Percentiles rank a stretch among this genome's conserved stretches.
Evolutionary conservation across 495 filamentous ascomycete species (phyloP).

Genomic region (Penicillium lividum): DNA sequence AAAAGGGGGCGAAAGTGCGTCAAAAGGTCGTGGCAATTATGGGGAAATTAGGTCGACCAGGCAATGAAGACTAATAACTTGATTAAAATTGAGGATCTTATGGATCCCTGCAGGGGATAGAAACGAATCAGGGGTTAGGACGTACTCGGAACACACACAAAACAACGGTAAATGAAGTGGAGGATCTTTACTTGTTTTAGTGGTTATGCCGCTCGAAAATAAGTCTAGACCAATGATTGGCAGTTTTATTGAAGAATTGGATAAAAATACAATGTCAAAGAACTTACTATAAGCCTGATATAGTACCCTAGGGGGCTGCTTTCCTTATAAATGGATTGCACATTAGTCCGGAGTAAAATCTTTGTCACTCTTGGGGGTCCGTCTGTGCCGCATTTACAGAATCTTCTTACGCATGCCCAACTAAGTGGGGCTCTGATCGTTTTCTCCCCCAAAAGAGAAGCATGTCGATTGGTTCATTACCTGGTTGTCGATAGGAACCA

Average conservation of each 20-base stretch:
- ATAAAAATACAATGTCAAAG: not conserved
- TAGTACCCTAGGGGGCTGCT: not conserved
- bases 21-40: slow-evolving; percentile 6
- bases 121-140: not conserved
- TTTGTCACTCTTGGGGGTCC: not conserved
- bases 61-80: not conserved
- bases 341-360: no score
- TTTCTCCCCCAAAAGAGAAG: not conserved
- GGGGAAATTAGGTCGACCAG: slow-evolving; percentile 8
- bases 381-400: not conserved
- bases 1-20: not conserved
- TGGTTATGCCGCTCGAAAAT: not conserved
- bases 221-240: slow-evolving; percentile 1
- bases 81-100: not conserved
- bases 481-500: not conserved
- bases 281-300: not conserved
- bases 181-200: slow-evolving; percentile 6
- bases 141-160: slow-evolving; percentile 5
- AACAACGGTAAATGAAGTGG: not conserved
- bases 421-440: slow-evolving; percentile 6
- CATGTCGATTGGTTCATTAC: not conserved
- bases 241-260: not conserved
- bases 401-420: slow-evolving; percentile 9
- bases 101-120: slow-evolving; percentile 3
- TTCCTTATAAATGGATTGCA: not conserved